Conservation (phyloP, 2,329 filamentous ascomycete genomes). For the Sclerotinia spermophila region DNA sequence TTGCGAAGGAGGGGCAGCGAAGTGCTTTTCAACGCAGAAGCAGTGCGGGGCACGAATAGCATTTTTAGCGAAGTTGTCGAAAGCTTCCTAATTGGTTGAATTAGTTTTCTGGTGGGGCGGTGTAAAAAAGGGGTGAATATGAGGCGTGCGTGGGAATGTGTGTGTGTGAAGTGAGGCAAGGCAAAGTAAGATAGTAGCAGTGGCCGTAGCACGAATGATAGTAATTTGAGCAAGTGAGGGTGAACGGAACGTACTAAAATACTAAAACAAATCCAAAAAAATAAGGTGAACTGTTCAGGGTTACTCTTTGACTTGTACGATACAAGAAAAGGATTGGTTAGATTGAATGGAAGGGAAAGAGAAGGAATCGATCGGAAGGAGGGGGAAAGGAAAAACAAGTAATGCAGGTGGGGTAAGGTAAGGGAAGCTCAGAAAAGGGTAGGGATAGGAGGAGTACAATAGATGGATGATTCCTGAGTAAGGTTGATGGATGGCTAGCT, state of each 20-base stretch:
- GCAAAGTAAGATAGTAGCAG: neutral
- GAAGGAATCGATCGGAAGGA: slow-evolving; percentile 13
- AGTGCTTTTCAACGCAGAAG: slow-evolving; percentile 19
- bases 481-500: neutral
- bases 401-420: neutral
- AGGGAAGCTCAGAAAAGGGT: neutral
- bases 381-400: neutral
- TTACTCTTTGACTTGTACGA: neutral
- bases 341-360: neutral
- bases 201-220: neutral
- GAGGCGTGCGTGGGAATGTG: slow-evolving; percentile 7
- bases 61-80: slow-evolving; percentile 17
- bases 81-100: slow-evolving; percentile 2
- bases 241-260: neutral
- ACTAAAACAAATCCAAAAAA: neutral
- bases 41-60: slow-evolving; percentile 20
- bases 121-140: neutral
- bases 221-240: neutral
- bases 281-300: neutral
- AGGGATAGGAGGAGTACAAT: neutral
- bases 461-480: neutral
- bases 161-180: neutral
- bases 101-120: slow-evolving; percentile 3
- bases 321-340: neutral
- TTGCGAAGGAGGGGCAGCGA: slow-evolving; percentile 20